phyloP scores from a whole-genome alignment of 1,284 basidiomycete genomes.

The Sanghuangporus weigelae region DNA sequence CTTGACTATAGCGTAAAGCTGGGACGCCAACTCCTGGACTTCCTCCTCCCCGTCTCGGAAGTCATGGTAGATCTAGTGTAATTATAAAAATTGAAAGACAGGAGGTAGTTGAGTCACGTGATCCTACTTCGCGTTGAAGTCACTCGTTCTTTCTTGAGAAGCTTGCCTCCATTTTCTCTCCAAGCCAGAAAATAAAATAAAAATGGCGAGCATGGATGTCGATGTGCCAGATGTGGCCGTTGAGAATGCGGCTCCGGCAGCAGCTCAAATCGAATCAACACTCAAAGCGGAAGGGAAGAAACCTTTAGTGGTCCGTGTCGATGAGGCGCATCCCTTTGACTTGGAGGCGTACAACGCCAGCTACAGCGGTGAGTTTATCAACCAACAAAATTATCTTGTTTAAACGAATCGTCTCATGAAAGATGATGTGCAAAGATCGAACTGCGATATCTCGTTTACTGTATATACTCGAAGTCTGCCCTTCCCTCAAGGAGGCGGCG shows the following conservation, averaged over 20 bases:
- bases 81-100: background rate
- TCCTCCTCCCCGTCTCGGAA: too few relatives aligned
- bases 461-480: conserved; percentile 58
- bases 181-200: background rate
- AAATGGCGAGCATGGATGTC: conserved; percentile 14
- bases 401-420: background rate
- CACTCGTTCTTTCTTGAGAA: background rate
- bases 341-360: conserved; percentile 64
- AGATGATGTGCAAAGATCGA: conserved; percentile 42
- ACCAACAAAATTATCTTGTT: background rate
- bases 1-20: too few relatives aligned
- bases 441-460: conserved; percentile 64
- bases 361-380: conserved; percentile 46
- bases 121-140: too few relatives aligned
- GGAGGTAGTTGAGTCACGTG: background rate
- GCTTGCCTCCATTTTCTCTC: background rate
- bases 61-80: too few relatives aligned
- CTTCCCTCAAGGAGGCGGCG: conserved; percentile 63
- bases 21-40: too few relatives aligned
- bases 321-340: conserved; percentile 76
- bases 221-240: background rate
- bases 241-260: background rate
- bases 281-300: conserved; percentile 15
- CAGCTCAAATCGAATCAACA: background rate
- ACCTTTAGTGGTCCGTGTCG: conserved; percentile 40